Evolutionary conservation across 768 basidiomycete genomes (phyloP).

Genomic region (Tulasnella sp.): DNA sequence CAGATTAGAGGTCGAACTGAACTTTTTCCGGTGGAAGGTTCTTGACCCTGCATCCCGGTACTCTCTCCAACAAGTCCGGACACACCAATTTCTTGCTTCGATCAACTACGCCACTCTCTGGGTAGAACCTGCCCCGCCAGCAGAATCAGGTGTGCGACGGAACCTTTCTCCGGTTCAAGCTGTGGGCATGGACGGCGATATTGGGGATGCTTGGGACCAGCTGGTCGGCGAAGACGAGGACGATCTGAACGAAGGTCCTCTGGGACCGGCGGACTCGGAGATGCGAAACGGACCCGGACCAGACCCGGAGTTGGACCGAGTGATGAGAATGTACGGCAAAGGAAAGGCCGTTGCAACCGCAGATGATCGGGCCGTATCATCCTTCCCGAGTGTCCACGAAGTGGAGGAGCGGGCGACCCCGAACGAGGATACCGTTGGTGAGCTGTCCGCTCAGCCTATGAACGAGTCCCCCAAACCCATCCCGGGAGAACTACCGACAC

Average conservation of each 20-base stretch:
- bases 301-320: not conserved
- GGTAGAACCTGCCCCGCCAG: constrained; percentile 45
- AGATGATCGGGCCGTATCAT: not conserved
- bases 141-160: constrained; percentile 47
- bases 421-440: not conserved
- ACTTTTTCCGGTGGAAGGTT: constrained; percentile 35
- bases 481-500: not conserved
- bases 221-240: constrained; percentile 25
- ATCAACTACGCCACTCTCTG: constrained; percentile 55
- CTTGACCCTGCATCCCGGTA: constrained; percentile 44
- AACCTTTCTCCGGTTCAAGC: constrained; percentile 22
- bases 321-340: not conserved
- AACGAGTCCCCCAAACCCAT: not conserved
- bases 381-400: not conserved
- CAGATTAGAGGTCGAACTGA: not conserved
- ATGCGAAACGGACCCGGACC: not conserved
- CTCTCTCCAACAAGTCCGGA: constrained; percentile 38
- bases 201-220: constrained; percentile 44
- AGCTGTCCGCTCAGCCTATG: not conserved
- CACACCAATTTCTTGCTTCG: constrained; percentile 47
- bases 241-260: not conserved
- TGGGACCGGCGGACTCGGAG: not conserved
- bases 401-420: not conserved
- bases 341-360: not conserved
- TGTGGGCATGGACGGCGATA: constrained; percentile 26